Evolutionary conservation across 2,329 filamentous ascomycete genomes (phyloP), one percentile per base, ranked within the genome.

Genomic region (Pseudogymnoascus sp.): DNA sequence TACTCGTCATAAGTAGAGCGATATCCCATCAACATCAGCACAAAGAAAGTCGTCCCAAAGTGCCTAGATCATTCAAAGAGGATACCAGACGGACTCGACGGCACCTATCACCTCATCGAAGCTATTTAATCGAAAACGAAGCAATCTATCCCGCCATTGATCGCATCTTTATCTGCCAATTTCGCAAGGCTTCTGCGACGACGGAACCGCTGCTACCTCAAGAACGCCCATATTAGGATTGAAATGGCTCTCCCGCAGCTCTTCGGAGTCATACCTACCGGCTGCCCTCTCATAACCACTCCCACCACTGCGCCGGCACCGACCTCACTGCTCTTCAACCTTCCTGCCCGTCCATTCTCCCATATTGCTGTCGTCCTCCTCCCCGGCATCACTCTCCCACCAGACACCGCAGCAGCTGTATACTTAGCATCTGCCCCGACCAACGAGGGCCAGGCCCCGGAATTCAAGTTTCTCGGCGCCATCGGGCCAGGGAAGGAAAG

Each of bases 331-430:
- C 77, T 86, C 63, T 88, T 83, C 75, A 75, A 77, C 60, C 76
- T 84, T 63, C 75, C 75, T 1, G 75, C 77, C 11, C 67, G 70
- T 46, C 70, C 85, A 61, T 91, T 95, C 74, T 86, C 88, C 15
- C 92, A 97, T 74, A 83, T 97, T 63, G 89, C 92, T 70, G 87
- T 97, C 64, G 96, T 97, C 78, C 81, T 97, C 37, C 84, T 97
- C 0, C 96, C 95, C 0, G 89, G 88, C 46, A 81, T 88, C 9
- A 75, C 82, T 9, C 81, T 99, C 0, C 93, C 93, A 0, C 79
- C 83, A 3, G 83, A 85, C 68, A 89, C 89, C 19, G 93, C 91
- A 4, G 95, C 93, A 13, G 90, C 92, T 56, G 93, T 99, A 67
- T 97, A 97, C 77, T 83, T 96, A 59, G 88, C 93, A 67, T 78